Evolutionary conservation across 371 early-diverging fungal genomes (phyloP), one percentile per base, ranked within the genome.

Genomic region (Racocetra persica): DNA sequence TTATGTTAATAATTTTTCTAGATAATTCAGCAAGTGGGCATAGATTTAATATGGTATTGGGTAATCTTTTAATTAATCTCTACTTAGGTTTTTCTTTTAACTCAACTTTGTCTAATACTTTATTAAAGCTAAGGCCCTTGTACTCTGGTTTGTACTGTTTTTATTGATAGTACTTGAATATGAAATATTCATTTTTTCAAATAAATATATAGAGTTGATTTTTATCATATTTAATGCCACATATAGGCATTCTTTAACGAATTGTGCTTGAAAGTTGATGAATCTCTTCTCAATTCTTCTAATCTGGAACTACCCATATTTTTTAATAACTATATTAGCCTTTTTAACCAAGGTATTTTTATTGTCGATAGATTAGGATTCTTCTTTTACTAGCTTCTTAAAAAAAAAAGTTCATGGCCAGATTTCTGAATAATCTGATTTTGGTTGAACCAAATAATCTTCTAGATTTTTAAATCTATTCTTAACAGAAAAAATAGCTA

Each of bases 181-280:
- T 70, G 2, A 70, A 70, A 70, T 70, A 0, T 2, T 45, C 41
- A 70, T 70, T 38, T 70, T 70, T 38, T 41, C 41, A 45, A 70
- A 70, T 3, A 70, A 70, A 70, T 70, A 11, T 45, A 38, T 70
- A 70, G 7, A 70, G 41, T 41, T 70, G 71, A 41, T 70, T 20
- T 2, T 38, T 70, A 45, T 70, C 71, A 70, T 70, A 45, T 70
- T 22, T 66, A 66, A 66, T 2, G 3, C 24, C 66, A 66, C 22
- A 66, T n/a, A 66, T 65, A 65, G 65, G 70, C 70, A 70, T 70
- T 70, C 70, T 32, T 70, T 70, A 70, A 18, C 4, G 0, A 32
- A 70, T 70, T 70, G 71, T 70, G 71, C 49, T 70, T 70, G 71
- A 41, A 70, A 70, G 71, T 70, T 70, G 2, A 66, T 66, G 0